These are phyloP conservation scores for Cryptococcus sp. DNA, from an alignment of 1,284 basidiomycete species.

Conservation along the genomic window DNA sequence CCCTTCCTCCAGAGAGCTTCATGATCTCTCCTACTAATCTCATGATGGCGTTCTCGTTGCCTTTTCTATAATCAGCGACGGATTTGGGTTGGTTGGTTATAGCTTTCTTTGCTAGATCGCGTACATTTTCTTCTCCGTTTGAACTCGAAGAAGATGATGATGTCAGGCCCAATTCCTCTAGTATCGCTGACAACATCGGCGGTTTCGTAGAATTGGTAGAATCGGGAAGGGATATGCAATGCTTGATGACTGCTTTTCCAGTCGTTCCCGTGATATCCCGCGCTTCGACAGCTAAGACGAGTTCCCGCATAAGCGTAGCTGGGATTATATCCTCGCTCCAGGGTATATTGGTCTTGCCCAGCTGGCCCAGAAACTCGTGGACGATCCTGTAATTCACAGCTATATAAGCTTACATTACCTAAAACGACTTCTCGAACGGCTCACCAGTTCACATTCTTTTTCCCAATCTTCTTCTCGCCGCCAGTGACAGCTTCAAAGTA, in stretches of 20 bases:
- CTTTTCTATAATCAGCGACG: constrained; percentile 66
- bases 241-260: constrained; percentile 69
- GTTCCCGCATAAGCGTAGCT: constrained; percentile 66
- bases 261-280: constrained; percentile 59
- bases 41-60: constrained; percentile 80
- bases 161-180: constrained; percentile 13
- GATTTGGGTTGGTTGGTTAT: constrained; percentile 71
- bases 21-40: constrained; percentile 87
- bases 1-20: constrained; percentile 76
- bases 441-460: constrained; percentile 81
- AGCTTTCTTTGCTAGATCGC: constrained; percentile 63
- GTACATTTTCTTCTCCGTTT: constrained; percentile 42
- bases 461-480: constrained; percentile 49
- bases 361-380: constrained; percentile 78
- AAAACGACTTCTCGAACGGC: constrained; percentile 28
- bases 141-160: neutral
- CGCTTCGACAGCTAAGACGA: constrained; percentile 73
- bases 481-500: constrained; percentile 72
- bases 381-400: constrained; percentile 65
- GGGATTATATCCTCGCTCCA: constrained; percentile 68
- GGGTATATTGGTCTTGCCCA: constrained; percentile 62
- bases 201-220: constrained; percentile 14
- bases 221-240: constrained; percentile 56
- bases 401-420: neutral
- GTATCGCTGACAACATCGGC: constrained; percentile 32